Evolutionary conservation across 106 monocot genomes (phyloP), one percentile per base, ranked within the genome.

Genomic region (Dendrobium nobile): DNA sequence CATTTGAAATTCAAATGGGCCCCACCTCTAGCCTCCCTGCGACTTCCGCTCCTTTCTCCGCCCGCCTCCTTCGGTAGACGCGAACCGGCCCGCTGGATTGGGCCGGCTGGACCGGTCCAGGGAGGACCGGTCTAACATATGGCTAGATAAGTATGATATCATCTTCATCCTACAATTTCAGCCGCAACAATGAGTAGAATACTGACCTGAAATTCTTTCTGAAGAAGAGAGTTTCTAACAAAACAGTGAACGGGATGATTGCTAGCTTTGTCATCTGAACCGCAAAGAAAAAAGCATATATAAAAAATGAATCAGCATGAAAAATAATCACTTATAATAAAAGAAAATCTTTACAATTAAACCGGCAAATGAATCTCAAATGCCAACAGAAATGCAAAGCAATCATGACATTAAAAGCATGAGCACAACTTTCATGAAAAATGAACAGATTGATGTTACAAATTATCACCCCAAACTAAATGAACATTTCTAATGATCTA

Each of bases 241-340:
- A 58, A 78, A 96, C 93, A 76, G 96, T 96, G 83, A 91, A 96
- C 67, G 96, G 96, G 85, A 96, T 96, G 56, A 96, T 96, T 28
- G 96, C 96, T 78, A 96, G 83, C 84, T 96, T 96, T 80, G 96
- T 96, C 96, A 96, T 96, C 96, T 96, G 85, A 24, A 86, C 31
- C 81, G 18, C 75, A 82, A 89, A 82, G 47, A 75, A 75, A 15
- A 80, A 10, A 82, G 44, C 43, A 43, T 20, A 75, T 31, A 75
- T 0, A 41, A 75, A 9, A 75, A 72, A 43, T 72, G 22, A 7
- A 44, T 75, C 74, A 42, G 74, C 74, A 75, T 75, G 43, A 74
- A 74, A 74, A 74, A 74, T 44, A 72, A 72, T 72, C 17, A 40
- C 24, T 27, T 72, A 2, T 72, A 13, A 28, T 37, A 40, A 24